Evolutionary conservation across 345 rosid genomes (phyloP).

Genomic region (Populus alba): DNA sequence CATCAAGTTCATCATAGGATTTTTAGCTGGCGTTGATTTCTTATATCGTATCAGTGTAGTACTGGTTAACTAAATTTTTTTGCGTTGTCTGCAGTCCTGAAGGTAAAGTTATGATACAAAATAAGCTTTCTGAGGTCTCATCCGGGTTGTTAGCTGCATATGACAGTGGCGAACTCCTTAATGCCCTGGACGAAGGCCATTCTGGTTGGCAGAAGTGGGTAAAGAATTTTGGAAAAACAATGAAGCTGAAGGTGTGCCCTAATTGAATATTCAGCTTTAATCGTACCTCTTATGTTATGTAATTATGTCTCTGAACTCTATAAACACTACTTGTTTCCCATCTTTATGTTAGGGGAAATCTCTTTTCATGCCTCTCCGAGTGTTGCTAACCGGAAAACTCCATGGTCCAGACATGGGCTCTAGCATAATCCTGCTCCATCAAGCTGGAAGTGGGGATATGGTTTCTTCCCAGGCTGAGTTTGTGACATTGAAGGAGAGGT

Average conservation of each 20-base stretch:
- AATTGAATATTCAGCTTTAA: not conserved
- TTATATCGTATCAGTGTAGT: not conserved
- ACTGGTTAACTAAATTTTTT: not conserved
- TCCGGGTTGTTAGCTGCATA: conserved; percentile 69
- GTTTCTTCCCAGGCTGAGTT: conserved; percentile 54
- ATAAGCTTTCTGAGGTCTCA: conserved; percentile 73
- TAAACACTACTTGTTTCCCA: not conserved
- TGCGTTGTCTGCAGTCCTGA: conserved; percentile 49
- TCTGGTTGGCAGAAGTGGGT: conserved; percentile 94
- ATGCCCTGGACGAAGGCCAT: conserved; percentile 69
- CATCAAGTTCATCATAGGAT: not conserved
- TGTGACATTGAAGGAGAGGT: conserved; percentile 59
- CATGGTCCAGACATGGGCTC: conserved; percentile 92
- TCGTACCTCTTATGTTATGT: not conserved
- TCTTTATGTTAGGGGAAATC: conserved; percentile 63
- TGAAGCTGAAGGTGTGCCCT: conserved; percentile 69
- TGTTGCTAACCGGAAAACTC: conserved; percentile 80
- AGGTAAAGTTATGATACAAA: conserved; percentile 60
- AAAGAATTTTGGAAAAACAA: conserved; percentile 72
- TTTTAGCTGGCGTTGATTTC: not conserved
- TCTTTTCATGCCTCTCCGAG: conserved; percentile 85
- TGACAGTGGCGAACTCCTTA: conserved; percentile 69
- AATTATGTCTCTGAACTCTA: not conserved
- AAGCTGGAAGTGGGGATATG: conserved; percentile 56
- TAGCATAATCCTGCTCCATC: conserved; percentile 55